These are phyloP conservation scores for Eutrema salsugineum DNA, from an alignment of 441 rosid species.

Conservation along the genomic window DNA sequence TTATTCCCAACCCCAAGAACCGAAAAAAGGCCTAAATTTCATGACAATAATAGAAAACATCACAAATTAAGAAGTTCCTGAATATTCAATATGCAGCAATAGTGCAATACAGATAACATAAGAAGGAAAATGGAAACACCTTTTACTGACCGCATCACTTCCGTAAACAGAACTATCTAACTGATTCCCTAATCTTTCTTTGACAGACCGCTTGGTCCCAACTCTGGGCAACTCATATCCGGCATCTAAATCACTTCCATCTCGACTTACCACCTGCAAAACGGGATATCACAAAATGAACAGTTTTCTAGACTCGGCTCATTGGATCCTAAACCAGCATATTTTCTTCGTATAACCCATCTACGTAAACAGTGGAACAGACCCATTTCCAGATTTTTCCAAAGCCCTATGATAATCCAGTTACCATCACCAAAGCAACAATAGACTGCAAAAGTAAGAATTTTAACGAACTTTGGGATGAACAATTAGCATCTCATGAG, in stretches of 20 bases:
- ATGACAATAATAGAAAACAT: neutral
- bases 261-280: constrained; percentile 78
- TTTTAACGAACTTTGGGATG: neutral
- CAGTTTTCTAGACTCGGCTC: neutral
- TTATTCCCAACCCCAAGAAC: neutral
- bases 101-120: neutral
- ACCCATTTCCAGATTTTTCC: neutral
- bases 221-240: constrained; percentile 35
- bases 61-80: neutral
- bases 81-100: neutral
- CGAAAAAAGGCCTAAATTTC: neutral
- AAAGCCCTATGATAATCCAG: neutral
- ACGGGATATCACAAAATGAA: neutral
- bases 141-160: constrained; percentile 41
- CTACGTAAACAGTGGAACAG: neutral
- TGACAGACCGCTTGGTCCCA: constrained; percentile 74
- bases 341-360: neutral
- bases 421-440: neutral
- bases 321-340: neutral
- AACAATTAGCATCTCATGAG: neutral
- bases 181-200: constrained; percentile 75
- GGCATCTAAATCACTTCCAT: constrained; percentile 38
- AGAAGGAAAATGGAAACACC: constrained; percentile 40
- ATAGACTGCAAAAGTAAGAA: neutral
- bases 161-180: constrained; percentile 38